phyloP scores from a whole-genome alignment of 208 protist genomes.

The Crithidia mellificae region DNA sequence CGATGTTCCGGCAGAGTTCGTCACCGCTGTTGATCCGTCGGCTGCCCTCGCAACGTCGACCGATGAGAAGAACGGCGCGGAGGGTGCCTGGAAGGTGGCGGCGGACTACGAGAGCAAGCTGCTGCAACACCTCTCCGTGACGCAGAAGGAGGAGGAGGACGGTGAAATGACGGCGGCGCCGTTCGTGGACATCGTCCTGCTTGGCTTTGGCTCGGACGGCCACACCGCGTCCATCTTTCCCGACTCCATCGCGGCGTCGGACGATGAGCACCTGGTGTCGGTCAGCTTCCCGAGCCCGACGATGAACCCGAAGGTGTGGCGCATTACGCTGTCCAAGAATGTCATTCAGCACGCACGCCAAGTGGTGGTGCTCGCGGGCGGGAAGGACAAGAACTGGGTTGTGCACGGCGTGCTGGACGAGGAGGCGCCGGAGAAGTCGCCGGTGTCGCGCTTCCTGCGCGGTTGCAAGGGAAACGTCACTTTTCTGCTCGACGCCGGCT shows the following conservation, averaged over 20 bases:
- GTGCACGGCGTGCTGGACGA: conserved; percentile 50
- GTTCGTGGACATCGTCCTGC: conserved; percentile 72
- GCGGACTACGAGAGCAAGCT: conserved; percentile 41
- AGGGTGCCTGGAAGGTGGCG: conserved; percentile 47
- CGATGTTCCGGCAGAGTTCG: conserved; percentile 46
- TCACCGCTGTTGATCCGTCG: conserved; percentile 47
- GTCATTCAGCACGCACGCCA: conserved; percentile 67
- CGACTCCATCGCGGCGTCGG: conserved; percentile 48
- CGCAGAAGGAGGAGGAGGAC: not conserved
- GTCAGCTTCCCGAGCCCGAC: conserved; percentile 68
- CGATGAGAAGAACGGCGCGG: conserved; percentile 28
- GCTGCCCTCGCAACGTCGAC: conserved; percentile 35
- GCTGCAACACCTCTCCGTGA: conserved; percentile 18
- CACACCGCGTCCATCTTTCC: conserved; percentile 88
- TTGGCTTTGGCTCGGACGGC: conserved; percentile 80
- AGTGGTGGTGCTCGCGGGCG: conserved; percentile 71
- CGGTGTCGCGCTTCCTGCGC: conserved; percentile 68
- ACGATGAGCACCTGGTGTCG: conserved; percentile 38
- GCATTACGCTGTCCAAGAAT: conserved; percentile 65
- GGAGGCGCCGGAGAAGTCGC: conserved; percentile 16
- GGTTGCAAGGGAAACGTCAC: conserved; percentile 66
- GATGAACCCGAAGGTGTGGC: conserved; percentile 85
- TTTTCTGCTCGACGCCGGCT: conserved; percentile 52
- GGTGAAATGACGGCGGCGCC: conserved; percentile 32
- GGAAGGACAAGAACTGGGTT: conserved; percentile 76